Base-by-base conservation (phyloP, 495 filamentous ascomycete genomes). In the Penicillium steckii region DNA sequence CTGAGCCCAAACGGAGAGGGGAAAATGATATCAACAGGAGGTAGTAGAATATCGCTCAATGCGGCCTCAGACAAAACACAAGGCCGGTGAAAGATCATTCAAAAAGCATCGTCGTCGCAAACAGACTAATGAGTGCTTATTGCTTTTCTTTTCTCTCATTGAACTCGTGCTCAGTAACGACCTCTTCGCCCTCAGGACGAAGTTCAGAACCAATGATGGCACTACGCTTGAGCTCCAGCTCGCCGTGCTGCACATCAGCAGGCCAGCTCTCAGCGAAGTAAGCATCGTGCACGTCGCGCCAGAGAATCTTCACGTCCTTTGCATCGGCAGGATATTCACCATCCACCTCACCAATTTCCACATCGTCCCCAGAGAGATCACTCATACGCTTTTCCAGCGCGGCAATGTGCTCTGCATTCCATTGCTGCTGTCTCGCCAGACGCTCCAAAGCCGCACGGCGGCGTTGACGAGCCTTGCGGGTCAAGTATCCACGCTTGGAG, bases 241-340 rank as follows among this genome's bases (percentile, higher is more conserved):
- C 66, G 51, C 75, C 75, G 61, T 95, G 91, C 19, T 72, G 63
- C 44, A 95, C 87, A n/a, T 76, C 79, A 3, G 73, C 67, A 15
- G 87, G 75, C 91, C 91, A 96, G 7, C 65, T 55, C 58, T 73
- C 59, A 18, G 89, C 91, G 68, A 74, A 86, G 46, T 82, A 76
- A 22, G 79, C 77, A 70, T 92, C 85, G 46, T 79, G 63, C 24
- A 84, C 55, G 69, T 92, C 76, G 6, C 69, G 74, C 91, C 91
- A 95, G 65, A 81, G 80, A 23, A 95, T 75, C 58, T 77, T 74
- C 23, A 86, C 74, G 7, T 65, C 54, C 13, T 70, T 60, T 1
- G 59, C 55, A 2, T 46, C 33, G 24, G 66, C 59, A 8, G 69
- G 71, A 4, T 68, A 68, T 45, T 55, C 60, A 23, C 56, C 53